phyloP scores from a whole-genome alignment of 345 rosid genomes.

The Eucalyptus cloeziana region DNA sequence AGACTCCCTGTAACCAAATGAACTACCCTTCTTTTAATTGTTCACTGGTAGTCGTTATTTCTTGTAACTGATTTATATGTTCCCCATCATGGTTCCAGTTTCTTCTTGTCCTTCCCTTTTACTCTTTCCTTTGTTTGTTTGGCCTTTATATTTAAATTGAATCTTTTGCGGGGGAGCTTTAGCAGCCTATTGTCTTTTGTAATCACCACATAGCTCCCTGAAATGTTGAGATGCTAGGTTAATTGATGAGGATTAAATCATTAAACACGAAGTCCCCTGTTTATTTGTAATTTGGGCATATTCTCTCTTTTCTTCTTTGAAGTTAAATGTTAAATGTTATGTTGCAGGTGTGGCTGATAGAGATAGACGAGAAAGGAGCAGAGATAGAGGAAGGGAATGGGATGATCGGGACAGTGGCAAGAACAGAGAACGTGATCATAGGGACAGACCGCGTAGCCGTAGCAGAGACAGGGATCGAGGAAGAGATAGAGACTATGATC shows the following conservation, averaged over 20 bases:
- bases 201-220: not conserved
- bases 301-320: not conserved
- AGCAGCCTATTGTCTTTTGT: not conserved
- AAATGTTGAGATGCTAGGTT: not conserved
- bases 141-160: not conserved
- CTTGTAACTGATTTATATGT: not conserved
- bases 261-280: not conserved
- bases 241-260: not conserved
- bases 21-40: not conserved
- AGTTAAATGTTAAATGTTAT: not conserved
- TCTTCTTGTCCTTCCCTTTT: not conserved
- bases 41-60: not conserved
- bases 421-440: constrained; percentile 40
- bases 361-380: constrained; percentile 77
- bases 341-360: constrained; percentile 43
- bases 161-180: not conserved
- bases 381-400: constrained; percentile 70
- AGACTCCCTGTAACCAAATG: not conserved
- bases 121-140: not conserved
- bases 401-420: constrained; percentile 40
- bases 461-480: constrained; percentile 62
- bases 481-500: constrained; percentile 45
- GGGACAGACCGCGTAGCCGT: constrained; percentile 62
- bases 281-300: not conserved
- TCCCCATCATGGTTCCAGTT: not conserved